Percentiles rank a stretch among this genome's conserved stretches.
Conservation (phyloP, 2,329 filamentous ascomycete genomes). For the Fusarium humuli region DNA sequence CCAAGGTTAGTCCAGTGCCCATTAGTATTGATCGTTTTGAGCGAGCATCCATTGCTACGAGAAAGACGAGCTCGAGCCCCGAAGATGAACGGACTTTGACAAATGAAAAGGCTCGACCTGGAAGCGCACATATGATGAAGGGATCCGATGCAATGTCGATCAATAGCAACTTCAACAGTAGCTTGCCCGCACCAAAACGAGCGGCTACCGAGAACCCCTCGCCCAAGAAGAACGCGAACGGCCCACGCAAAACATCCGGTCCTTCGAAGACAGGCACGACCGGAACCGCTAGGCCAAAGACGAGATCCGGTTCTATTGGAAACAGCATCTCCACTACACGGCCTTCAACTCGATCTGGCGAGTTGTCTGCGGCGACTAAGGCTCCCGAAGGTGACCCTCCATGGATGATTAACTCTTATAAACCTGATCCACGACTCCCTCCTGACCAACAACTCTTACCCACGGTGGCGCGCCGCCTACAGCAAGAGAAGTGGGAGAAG, state of each 20-base stretch:
- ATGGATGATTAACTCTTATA: conserved; percentile 95
- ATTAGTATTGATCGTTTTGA: conserved; percentile 79
- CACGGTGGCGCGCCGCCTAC: conserved; percentile 88
- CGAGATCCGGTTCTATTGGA: conserved; percentile 66
- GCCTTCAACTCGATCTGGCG: conserved; percentile 72
- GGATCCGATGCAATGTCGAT: conserved; percentile 42
- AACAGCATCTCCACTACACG: conserved; percentile 61
- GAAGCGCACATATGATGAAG: conserved; percentile 74
- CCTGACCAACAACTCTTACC: conserved; percentile 96
- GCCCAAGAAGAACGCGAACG: conserved; percentile 61
- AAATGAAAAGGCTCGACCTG: conserved; percentile 71
- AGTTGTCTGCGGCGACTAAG: conserved; percentile 63
- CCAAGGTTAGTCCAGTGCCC: conserved; percentile 81
- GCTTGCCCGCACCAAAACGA: conserved; percentile 53
- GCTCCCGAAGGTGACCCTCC: conserved; percentile 93
- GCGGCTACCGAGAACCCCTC: conserved; percentile 61
- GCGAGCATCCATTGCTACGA: conserved; percentile 67
- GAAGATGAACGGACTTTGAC: conserved; percentile 69
- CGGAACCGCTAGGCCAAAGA: conserved; percentile 67
- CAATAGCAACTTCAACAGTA: conserved; percentile 29
- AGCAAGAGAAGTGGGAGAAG: conserved; percentile 95
- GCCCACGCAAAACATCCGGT: conserved; percentile 59
- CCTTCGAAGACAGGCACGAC: conserved; percentile 54
- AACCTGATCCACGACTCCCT: conserved; percentile 91
- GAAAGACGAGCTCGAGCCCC: conserved; percentile 66